Evolutionary conservation across 208 protist species (phyloP).

Genomic region (Jaenimonas drosophilae): DNA sequence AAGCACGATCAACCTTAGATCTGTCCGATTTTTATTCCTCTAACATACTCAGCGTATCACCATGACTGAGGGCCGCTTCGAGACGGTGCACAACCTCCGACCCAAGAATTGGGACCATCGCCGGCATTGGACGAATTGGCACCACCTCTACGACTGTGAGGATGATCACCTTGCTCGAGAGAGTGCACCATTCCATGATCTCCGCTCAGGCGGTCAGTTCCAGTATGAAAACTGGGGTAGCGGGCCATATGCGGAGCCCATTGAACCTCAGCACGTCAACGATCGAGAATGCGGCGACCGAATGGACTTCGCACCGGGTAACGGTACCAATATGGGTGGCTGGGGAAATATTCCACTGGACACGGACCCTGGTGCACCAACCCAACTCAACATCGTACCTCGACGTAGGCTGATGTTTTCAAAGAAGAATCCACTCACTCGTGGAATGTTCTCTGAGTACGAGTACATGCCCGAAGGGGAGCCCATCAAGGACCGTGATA

Average conservation of each 20-base stretch:
- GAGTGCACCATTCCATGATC: constrained; percentile 84
- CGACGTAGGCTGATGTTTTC: constrained; percentile 45
- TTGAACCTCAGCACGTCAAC: constrained; percentile 45
- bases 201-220: constrained; percentile 82
- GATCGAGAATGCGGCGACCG: constrained; percentile 52
- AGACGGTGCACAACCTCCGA: constrained; percentile 84
- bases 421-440: constrained; percentile 64
- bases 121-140: constrained; percentile 88
- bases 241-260: constrained; percentile 34
- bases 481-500: constrained; percentile 6
- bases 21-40: constrained; percentile 2
- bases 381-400: constrained; percentile 18
- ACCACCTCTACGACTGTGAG: constrained; percentile 85
- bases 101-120: constrained; percentile 87
- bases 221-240: constrained; percentile 76
- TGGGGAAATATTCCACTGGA: constrained; percentile 51
- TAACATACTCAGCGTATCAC: neutral
- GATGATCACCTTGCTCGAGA: constrained; percentile 79
- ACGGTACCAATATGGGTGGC: constrained; percentile 46
- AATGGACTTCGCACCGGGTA: constrained; percentile 74
- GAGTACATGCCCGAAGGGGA: constrained; percentile 71
- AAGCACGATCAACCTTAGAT: too few species aligned
- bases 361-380: constrained; percentile 47
- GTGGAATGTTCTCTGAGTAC: constrained; percentile 69
- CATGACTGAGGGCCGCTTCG: constrained; percentile 87